Evolutionary conservation across 306 rosid genomes (phyloP).

Genomic region (Sesbania bispinosa): DNA sequence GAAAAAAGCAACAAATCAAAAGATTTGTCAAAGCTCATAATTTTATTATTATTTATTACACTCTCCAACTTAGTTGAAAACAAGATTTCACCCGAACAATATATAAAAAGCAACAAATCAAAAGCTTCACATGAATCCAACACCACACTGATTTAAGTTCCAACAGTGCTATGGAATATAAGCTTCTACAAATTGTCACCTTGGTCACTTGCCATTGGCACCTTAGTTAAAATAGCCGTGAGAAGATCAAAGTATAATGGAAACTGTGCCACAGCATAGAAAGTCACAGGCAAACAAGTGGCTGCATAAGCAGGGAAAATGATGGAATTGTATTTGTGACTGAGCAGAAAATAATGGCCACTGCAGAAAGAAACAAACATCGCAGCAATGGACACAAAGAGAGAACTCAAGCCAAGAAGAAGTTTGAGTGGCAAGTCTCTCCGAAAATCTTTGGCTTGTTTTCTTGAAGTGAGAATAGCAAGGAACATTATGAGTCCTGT

Average conservation of each 20-base stretch:
- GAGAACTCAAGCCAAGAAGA: conserved; percentile 44
- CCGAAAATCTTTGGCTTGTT: conserved; percentile 47
- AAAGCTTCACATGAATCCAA: not conserved
- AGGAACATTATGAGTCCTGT: conserved; percentile 64
- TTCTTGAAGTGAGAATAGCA: conserved; percentile 51
- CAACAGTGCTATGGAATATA: not conserved
- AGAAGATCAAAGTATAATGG: conserved; percentile 53
- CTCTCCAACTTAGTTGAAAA: not conserved
- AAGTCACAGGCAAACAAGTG: conserved; percentile 40
- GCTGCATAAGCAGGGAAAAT: conserved; percentile 38
- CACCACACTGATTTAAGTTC: not conserved
- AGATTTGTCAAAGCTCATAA: not conserved
- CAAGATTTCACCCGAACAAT: not conserved
- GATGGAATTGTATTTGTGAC: conserved; percentile 13
- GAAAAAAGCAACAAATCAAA: not conserved
- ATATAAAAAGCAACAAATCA: not conserved
- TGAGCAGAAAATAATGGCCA: conserved; percentile 42
- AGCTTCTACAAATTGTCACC: not conserved
- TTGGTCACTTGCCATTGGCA: conserved; percentile 26
- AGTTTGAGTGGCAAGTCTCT: conserved; percentile 45
- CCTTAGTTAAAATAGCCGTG: conserved; percentile 29
- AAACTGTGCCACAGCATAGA: conserved; percentile 51
- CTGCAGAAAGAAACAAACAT: conserved; percentile 53
- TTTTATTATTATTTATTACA: not conserved
- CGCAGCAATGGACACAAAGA: conserved; percentile 47